Conservation (phyloP, 2,329 filamentous ascomycete species). For the Neonectria punicea region DNA sequence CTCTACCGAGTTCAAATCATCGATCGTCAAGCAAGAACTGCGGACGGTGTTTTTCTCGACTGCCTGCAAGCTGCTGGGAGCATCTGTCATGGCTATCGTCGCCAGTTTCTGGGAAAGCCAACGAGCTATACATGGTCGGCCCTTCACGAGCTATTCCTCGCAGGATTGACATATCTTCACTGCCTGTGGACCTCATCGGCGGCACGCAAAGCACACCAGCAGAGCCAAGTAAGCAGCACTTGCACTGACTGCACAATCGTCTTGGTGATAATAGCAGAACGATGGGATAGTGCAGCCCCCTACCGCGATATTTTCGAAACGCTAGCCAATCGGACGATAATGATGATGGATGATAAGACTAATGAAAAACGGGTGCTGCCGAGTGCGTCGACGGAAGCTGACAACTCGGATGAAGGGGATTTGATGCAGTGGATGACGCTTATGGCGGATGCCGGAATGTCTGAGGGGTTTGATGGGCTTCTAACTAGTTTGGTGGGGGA, state of each 20-base stretch:
- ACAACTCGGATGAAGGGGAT: neutral
- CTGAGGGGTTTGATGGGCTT: slow-evolving; percentile 9
- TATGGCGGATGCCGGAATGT: slow-evolving; percentile 21
- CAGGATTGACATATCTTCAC: slow-evolving; percentile 34
- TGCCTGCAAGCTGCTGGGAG: slow-evolving; percentile 29
- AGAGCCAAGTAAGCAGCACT: slow-evolving; percentile 39
- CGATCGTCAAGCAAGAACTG: slow-evolving; percentile 9
- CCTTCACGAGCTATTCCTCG: slow-evolving; percentile 22
- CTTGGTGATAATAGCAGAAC: slow-evolving; percentile 45
- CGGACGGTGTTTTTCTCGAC: slow-evolving; percentile 37
- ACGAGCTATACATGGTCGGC: slow-evolving; percentile 25
- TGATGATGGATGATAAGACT: slow-evolving; percentile 28
- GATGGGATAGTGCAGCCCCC: slow-evolving; percentile 44
- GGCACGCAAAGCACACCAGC: neutral
- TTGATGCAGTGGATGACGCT: slow-evolving; percentile 21
- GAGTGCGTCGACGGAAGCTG: neutral
- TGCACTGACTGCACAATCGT: slow-evolving; percentile 47
- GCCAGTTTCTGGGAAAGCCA: slow-evolving; percentile 25
- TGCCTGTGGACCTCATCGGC: slow-evolving; percentile 47
- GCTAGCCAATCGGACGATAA: slow-evolving; percentile 39
- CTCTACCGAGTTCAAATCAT: slow-evolving; percentile 40
- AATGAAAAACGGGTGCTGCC: neutral
- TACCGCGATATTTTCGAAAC: slow-evolving; percentile 49
- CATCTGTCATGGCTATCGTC: slow-evolving; percentile 34
- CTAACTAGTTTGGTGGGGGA: slow-evolving; percentile 9